Evolutionary conservation across 805 yeast genomes (phyloP).

Genomic region (Hanseniaspora thailandica): DNA sequence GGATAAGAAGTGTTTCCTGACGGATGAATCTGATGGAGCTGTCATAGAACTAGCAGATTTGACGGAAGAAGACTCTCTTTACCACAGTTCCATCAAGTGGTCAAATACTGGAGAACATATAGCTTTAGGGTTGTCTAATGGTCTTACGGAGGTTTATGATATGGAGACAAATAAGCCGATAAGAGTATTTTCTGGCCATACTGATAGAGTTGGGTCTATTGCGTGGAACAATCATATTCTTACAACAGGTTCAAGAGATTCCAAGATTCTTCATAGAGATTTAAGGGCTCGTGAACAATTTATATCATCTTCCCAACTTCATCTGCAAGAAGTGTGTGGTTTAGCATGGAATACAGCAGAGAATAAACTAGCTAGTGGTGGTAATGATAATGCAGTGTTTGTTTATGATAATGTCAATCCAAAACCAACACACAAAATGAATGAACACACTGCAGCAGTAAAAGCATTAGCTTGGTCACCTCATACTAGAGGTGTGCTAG

Average conservation of each 20-base stretch:
- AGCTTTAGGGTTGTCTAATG: conserved; percentile 81
- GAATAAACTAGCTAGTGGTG: conserved; percentile 87
- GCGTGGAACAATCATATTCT: conserved; percentile 91
- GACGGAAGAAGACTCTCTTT: conserved; percentile 1
- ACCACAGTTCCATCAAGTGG: conserved; percentile 70
- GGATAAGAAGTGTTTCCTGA: conserved; percentile 74
- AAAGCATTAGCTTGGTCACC: conserved; percentile 98
- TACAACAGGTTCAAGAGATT: conserved; percentile 78
- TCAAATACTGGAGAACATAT: conserved; percentile 87
- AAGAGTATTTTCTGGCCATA: conserved; percentile 86
- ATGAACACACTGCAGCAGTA: conserved; percentile 87
- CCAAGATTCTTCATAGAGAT: conserved; percentile 76
- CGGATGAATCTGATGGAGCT: conserved; percentile 78
- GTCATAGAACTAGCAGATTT: conserved; percentile 67
- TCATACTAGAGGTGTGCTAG: conserved; percentile 84
- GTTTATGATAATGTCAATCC: conserved; percentile 74
- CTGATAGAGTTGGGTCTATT: conserved; percentile 68
- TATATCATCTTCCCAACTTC: conserved; percentile 57
- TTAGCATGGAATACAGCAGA: conserved; percentile 85
- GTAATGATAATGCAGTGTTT: conserved; percentile 74
- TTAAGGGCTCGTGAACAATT: conserved; percentile 79
- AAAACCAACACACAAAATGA: conserved; percentile 58
- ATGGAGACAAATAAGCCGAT: conserved; percentile 70
- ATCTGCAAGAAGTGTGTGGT: conserved; percentile 93
- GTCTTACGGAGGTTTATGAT: conserved; percentile 91